A percentile compares a stretch with the other conserved stretches of the same genome.
Evolutionary conservation across 495 filamentous ascomycete genomes (phyloP).

Genomic region (Aspergillus ostianus): DNA sequence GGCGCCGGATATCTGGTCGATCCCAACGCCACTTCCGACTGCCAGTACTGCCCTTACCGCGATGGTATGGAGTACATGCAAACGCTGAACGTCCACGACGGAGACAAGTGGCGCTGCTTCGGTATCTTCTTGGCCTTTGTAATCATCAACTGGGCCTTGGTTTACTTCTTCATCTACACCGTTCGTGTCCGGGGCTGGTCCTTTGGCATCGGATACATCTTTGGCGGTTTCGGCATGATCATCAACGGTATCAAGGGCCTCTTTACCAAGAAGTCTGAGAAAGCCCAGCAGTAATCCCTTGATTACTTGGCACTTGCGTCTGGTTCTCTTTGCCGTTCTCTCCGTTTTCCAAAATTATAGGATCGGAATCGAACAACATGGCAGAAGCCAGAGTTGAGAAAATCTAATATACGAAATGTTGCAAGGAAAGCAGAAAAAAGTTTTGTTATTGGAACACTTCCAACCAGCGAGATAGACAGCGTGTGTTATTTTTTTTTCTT

Average conservation of each 20-base stretch:
- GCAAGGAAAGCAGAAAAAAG: neutral
- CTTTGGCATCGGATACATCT: conserved; percentile 65
- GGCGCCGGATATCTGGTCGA: conserved; percentile 59
- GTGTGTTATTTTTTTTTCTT: too few relatives aligned
- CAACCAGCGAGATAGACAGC: conserved; percentile 5
- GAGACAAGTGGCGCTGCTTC: conserved; percentile 71
- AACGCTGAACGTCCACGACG: conserved; percentile 62
- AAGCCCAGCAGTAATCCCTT: conserved; percentile 3
- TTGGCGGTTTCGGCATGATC: conserved; percentile 48
- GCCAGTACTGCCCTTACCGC: conserved; percentile 73
- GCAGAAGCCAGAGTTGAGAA: neutral
- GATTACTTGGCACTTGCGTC: neutral
- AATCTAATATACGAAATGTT: neutral
- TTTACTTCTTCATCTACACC: conserved; percentile 85
- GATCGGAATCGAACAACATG: neutral
- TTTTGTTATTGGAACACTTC: neutral
- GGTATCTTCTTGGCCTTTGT: conserved; percentile 78
- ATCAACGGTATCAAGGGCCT: conserved; percentile 39
- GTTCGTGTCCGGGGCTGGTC: conserved; percentile 70
- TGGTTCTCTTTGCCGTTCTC: neutral
- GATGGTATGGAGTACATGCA: conserved; percentile 65
- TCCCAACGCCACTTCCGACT: conserved; percentile 52
- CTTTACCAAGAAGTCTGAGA: conserved; percentile 28
- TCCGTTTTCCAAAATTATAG: too few relatives aligned
- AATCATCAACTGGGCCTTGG: conserved; percentile 71